Percentiles rank a stretch among this genome's conserved stretches.
These are phyloP conservation scores for Phaeotremella skinneri DNA, from an alignment of 768 basidiomycete species.

Conservation along the genomic window DNA sequence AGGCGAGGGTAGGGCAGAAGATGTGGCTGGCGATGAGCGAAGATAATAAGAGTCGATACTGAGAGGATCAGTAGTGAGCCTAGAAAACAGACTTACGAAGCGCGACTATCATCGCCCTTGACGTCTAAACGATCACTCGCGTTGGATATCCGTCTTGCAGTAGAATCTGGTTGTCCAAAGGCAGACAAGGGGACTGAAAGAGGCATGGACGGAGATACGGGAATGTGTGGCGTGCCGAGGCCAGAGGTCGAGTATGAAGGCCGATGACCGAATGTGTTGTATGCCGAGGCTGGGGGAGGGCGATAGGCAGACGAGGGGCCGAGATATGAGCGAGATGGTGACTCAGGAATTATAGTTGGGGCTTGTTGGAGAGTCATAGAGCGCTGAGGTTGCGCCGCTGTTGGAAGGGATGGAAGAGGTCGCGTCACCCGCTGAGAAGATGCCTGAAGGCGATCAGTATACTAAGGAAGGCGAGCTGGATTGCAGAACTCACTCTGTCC, in stretches of 20 bases:
- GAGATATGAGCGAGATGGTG: constrained; percentile 1
- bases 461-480: not conserved
- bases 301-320: constrained; percentile 16
- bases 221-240: not conserved
- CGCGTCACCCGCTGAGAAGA: constrained; percentile 9
- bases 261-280: constrained; percentile 5
- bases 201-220: constrained; percentile 16
- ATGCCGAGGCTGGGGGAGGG: constrained; percentile 9
- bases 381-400: too few relatives aligned
- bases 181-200: constrained; percentile 16
- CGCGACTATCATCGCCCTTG: constrained; percentile 12
- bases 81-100: constrained; percentile 16
- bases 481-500: constrained; percentile 13
- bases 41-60: constrained; percentile 33
- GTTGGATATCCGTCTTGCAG: not conserved
- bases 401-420: constrained; percentile 16
- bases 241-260: constrained; percentile 7
- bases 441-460: not conserved
- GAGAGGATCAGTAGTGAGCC: not conserved
- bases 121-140: constrained; percentile 1
- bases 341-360: not conserved
- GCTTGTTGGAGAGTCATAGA: constrained; percentile 3
- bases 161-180: constrained; percentile 2
- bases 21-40: constrained; percentile 7
- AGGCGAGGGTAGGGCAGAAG: constrained; percentile 14